Evolutionary conservation across 768 basidiomycete species (phyloP).

Genomic region (Megacollybia marginata): DNA sequence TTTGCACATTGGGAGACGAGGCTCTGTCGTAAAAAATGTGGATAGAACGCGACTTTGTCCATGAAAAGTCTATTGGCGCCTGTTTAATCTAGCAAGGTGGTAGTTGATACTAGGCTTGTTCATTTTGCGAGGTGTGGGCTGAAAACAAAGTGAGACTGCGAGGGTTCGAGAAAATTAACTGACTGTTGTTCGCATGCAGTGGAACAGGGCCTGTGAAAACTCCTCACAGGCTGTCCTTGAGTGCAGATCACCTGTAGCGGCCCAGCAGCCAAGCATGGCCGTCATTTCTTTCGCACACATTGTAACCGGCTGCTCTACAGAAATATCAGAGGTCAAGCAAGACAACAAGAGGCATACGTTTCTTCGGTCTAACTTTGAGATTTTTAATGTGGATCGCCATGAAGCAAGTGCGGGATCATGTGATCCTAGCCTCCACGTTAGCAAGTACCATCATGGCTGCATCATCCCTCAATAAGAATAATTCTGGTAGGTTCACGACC

Average conservation of each 20-base stretch:
- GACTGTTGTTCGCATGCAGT: constrained; percentile 84
- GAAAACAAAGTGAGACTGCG: constrained; percentile 3
- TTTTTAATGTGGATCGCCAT: constrained; percentile 71
- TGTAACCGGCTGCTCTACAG: constrained; percentile 34
- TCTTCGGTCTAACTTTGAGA: constrained; percentile 73
- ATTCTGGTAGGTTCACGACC: constrained; percentile 51
- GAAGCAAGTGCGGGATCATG: not conserved
- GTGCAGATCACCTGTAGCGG: constrained; percentile 58
- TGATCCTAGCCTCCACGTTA: constrained; percentile 3
- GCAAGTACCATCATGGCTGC: constrained; percentile 17
- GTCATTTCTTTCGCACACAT: constrained; percentile 66
- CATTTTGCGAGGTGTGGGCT: constrained; percentile 64
- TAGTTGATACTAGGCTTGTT: constrained; percentile 84
- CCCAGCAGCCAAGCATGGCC: constrained; percentile 84
- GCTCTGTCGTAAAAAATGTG: no score
- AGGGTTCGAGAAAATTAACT: constrained; percentile 22
- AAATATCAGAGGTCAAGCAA: constrained; percentile 1
- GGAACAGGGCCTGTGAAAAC: constrained; percentile 53
- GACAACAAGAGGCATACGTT: constrained; percentile 35
- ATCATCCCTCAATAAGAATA: constrained; percentile 64
- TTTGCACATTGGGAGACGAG: no score
- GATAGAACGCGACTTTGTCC: no score
- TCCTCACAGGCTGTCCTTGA: constrained; percentile 49
- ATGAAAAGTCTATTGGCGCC: not conserved
- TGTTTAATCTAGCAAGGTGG: constrained; percentile 65